Evolutionary conservation across 768 basidiomycete genomes (phyloP), one percentile per base, ranked within the genome.

Genomic region (Pleurotus giganteus): DNA sequence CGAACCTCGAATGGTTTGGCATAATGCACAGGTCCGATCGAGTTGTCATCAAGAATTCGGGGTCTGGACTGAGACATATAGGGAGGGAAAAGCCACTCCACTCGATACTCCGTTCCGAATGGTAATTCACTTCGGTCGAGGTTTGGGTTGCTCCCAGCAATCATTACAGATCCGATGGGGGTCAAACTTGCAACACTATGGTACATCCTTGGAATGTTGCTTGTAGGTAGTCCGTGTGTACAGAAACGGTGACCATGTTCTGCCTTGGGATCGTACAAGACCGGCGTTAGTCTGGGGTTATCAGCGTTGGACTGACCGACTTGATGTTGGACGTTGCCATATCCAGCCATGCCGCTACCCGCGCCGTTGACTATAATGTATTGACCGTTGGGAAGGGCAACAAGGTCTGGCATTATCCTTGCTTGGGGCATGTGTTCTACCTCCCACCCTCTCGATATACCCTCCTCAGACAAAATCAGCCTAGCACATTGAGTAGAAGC

Each of bases 91-190:
- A 96, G 76, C 79, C 87, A 85, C 66, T 97, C 94, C 28, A 93
- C 88, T 47, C 92, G 78, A 66, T 95, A 96, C 67, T 96, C 91
- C 15, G 92, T 93, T 27, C 86, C 84, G 65, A 89, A 94, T 64
- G 74, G 73, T 37, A 81, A 61, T 60, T 83, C 86, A 61, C 85
- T 90, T 50, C 88, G 73, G 66, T 92, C 89, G 56, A 91, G 67
- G 67, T 92, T 92, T 23, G 91, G 91, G 63, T 91, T 92, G 57
- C 89, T 89, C 29, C 90, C 90, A 17, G 89, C 85, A 54, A 93
- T 83, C 85, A 92, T 82, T 47, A 92, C 69, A 49, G 80, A 77
- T 2, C 85, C 91, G 27, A 70, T 72, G 5, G 90, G 90, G 6
- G 88, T 86, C 62, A 91, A 69, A 13, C 86, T 89, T 43, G 90